These are phyloP conservation scores for Mesostigma viride DNA, from an alignment of 139 green algal genomes.

Conservation along the genomic window DNA sequence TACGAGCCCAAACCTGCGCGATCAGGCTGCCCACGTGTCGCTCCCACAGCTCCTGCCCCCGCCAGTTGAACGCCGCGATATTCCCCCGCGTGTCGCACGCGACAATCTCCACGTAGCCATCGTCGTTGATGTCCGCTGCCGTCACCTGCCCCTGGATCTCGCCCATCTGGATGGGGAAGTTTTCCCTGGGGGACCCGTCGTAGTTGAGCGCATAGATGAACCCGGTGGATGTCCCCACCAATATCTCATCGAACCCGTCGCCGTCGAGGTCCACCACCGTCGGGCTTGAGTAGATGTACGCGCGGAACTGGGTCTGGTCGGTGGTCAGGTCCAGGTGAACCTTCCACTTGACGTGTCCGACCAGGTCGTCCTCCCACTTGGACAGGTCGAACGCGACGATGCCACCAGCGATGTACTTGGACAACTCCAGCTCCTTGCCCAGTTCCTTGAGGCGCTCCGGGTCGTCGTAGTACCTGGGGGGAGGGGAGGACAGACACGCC, in stretches of 20 bases:
- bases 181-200: slow-evolving; percentile 31
- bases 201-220: slow-evolving; percentile 87
- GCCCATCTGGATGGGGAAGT: slow-evolving; percentile 82
- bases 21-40: slow-evolving; percentile 57
- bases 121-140: slow-evolving; percentile 71
- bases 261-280: slow-evolving; percentile 75
- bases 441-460: slow-evolving; percentile 33
- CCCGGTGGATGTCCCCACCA: slow-evolving; percentile 83
- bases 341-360: slow-evolving; percentile 57
- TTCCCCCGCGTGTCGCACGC: slow-evolving; percentile 73
- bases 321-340: slow-evolving; percentile 90
- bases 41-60: slow-evolving; percentile 81
- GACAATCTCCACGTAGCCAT: slow-evolving; percentile 80
- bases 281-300: slow-evolving; percentile 66
- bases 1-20: no score
- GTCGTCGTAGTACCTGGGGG: slow-evolving; percentile 60
- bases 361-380: slow-evolving; percentile 12
- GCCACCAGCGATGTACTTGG: slow-evolving; percentile 65
- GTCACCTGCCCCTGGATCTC: slow-evolving; percentile 83
- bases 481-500: no score
- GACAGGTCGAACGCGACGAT: slow-evolving; percentile 77
- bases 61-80: slow-evolving; percentile 59
- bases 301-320: slow-evolving; percentile 60
- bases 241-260: slow-evolving; percentile 76
- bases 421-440: slow-evolving; percentile 44